phyloP scores from a whole-genome alignment of 1,139 yeast genomes.

The Saccharomyces hybrid region DNA sequence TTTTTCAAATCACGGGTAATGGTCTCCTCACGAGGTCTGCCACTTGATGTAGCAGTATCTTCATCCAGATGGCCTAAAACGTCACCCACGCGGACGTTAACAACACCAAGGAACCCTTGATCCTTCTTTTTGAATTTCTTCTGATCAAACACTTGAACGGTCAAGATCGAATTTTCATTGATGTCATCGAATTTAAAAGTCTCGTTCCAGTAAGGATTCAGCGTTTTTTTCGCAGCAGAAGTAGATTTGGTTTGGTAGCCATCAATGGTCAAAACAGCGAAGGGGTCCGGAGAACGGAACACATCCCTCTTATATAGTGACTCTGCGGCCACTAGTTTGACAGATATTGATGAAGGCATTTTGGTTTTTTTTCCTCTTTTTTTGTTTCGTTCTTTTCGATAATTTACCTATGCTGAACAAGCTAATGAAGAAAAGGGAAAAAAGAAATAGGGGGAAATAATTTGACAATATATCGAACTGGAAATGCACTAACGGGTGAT shows the following conservation, averaged over 20 bases:
- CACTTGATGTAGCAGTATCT: conserved; percentile 16
- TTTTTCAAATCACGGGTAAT: conserved; percentile 87
- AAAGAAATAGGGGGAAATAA: background rate
- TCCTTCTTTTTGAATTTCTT: conserved; percentile 96
- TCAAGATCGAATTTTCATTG: conserved; percentile 76
- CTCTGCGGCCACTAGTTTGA: conserved; percentile 91
- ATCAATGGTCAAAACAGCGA: conserved; percentile 93
- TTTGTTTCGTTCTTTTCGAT: background rate
- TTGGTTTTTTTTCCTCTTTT: background rate
- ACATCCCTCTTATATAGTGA: conserved; percentile 92
- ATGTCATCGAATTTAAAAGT: conserved; percentile 64
- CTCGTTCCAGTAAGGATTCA: conserved; percentile 98
- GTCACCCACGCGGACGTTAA: conserved; percentile 84
- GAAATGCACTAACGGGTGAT: background rate
- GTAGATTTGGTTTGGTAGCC: conserved; percentile 96
- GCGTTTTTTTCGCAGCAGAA: conserved; percentile 83
- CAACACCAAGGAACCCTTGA: conserved; percentile 97
- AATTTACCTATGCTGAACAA: background rate
- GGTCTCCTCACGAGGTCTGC: conserved; percentile 61
- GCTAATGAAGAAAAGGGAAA: background rate
- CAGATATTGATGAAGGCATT: conserved; percentile 37
- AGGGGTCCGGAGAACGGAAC: conserved; percentile 93
- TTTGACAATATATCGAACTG: background rate
- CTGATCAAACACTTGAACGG: conserved; percentile 93
- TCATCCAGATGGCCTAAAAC: conserved; percentile 58